Evolutionary conservation across 2,329 filamentous ascomycete genomes (phyloP).

Genomic region (Ophiostoma piceae): DNA sequence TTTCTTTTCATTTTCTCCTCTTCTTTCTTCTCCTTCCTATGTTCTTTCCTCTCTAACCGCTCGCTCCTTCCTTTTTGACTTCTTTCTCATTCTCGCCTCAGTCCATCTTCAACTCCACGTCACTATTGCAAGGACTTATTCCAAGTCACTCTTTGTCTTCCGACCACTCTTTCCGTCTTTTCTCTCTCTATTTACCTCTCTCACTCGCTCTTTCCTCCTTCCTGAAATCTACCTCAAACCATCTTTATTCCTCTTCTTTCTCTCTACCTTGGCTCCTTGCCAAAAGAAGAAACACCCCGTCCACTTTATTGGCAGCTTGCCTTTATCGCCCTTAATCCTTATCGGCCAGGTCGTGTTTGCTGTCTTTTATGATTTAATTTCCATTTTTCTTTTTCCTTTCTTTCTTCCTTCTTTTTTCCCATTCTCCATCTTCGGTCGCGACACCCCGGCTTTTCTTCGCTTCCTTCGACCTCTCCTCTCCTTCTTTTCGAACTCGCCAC

Average conservation of each 20-base stretch:
- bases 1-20: conserved; percentile 5
- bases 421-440: neutral
- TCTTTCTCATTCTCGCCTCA: neutral
- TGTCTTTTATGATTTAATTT: conserved; percentile 9
- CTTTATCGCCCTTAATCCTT: conserved; percentile 2
- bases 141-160: neutral
- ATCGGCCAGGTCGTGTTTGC: conserved; percentile 8
- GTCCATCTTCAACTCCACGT: neutral
- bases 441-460: neutral
- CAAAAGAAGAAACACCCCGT: neutral
- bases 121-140: neutral
- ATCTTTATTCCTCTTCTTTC: neutral
- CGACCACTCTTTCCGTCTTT: no score
- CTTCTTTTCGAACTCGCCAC: neutral
- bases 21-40: neutral
- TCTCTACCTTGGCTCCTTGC: neutral
- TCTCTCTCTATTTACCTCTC: neutral
- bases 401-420: neutral
- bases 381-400: conserved; percentile 6
- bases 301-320: conserved; percentile 10
- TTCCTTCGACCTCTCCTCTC: neutral
- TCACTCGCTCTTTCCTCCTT: neutral
- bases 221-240: neutral
- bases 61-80: neutral
- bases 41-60: neutral